A percentile compares a stretch with the other conserved stretches of the same genome.
These are phyloP conservation scores for Pyrenophora seminiperda DNA, from an alignment of 2,329 filamentous ascomycete species.

Conservation along the genomic window DNA sequence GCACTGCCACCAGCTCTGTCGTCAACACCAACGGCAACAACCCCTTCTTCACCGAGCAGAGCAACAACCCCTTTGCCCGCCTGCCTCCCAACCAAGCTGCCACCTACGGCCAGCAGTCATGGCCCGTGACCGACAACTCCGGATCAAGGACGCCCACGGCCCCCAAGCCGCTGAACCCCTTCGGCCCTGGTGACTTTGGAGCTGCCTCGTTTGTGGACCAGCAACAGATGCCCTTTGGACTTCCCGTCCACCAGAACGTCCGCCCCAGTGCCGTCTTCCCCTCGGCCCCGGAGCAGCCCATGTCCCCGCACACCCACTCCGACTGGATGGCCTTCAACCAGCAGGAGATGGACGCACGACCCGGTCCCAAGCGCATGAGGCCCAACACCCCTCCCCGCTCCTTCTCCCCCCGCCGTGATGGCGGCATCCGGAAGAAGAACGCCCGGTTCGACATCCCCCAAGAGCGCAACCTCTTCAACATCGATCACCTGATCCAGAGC, in stretches of 20 bases:
- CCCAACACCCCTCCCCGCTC: slow-evolving; percentile 72
- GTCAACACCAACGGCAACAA: slow-evolving; percentile 53
- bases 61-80: slow-evolving; percentile 68
- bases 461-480: slow-evolving; percentile 91
- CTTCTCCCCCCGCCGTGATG: slow-evolving; percentile 77
- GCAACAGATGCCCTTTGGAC: slow-evolving; percentile 47
- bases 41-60: slow-evolving; percentile 55
- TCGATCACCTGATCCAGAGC: slow-evolving; percentile 87
- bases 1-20: slow-evolving; percentile 45
- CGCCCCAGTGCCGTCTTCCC: slow-evolving; percentile 58
- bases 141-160: slow-evolving; percentile 76
- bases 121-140: slow-evolving; percentile 67
- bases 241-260: slow-evolving; percentile 48
- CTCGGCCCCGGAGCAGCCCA: slow-evolving; percentile 52
- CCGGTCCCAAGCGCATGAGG: slow-evolving; percentile 62
- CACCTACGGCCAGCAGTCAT: slow-evolving; percentile 59
- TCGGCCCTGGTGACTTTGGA: slow-evolving; percentile 58
- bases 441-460: slow-evolving; percentile 95
- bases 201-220: slow-evolving; percentile 51
- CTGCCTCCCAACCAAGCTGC: slow-evolving; percentile 57
- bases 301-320: slow-evolving; percentile 67
- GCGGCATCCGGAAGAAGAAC: slow-evolving; percentile 98
- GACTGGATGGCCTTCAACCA: slow-evolving; percentile 61
- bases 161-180: slow-evolving; percentile 72
- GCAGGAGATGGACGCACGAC: slow-evolving; percentile 56